Base-by-base conservation (phyloP, 768 basidiomycete genomes). In the Leccinum ochraceum region DNA sequence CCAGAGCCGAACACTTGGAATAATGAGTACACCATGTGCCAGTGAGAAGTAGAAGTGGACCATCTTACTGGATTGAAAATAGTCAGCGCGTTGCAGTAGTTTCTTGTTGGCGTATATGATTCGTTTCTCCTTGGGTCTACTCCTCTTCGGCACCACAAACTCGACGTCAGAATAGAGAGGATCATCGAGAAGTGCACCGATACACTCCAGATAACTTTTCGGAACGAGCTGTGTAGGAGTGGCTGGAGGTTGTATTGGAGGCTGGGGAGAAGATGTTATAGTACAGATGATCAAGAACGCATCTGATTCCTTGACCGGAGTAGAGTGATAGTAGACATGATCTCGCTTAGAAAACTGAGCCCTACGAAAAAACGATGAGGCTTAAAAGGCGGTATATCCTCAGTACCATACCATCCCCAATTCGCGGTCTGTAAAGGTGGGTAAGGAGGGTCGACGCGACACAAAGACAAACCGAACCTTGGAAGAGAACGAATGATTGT, bases 121-220 rank as follows among this genome's bases (percentile, higher is more conserved):
- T 16, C 79, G 73, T 28, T 67, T 64, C 46, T 75, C 78, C 24
- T 74, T 72, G 16, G 75, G 75, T 28, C 77, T 71, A 24, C 72
- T 71, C 36, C 79, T 69, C 34, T 75, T 75, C 0, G 89, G 89
- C 32, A 94, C 76, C 20, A 93, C 76, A 64, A 95, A 94, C 70
- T 89, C 86, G 17, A 94, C 84, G 66, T 95, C 92, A 6, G 92
- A 92, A 66, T 94, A 94, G 13, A 82, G 69, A n/a, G 89, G 89
- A 66, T 94, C 89, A 66, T 94, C 87, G 10, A 94, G 77, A 26
- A 94, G 75, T 34, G 79, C 75, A 6, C 92, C 93, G n/a, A 94
- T 79, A 14, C 86, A 85, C 64, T 87, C 83, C 44, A 94, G 69
- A 16, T 90, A 80, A 57, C 79, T 79, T 66, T 81, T 86, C 0